Base-by-base conservation (phyloP, 2,329 filamentous ascomycete species). In the Magnaporthiopsis poae region DNA sequence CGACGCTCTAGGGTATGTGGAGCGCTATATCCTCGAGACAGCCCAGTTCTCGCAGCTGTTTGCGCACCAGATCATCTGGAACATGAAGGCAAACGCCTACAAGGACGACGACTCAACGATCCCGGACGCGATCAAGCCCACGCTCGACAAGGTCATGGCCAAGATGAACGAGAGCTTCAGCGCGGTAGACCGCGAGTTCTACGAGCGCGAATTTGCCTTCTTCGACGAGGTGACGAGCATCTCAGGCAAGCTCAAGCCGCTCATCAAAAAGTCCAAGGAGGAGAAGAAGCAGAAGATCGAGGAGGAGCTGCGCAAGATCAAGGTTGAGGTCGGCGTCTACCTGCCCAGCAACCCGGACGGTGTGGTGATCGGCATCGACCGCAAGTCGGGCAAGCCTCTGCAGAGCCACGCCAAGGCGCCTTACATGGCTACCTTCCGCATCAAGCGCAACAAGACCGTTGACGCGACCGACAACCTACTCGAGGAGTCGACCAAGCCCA, bases 251-350 rank as follows among this genome's bases (percentile, higher is more conserved):
- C 84, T 99, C 63, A 93, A 95, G 73, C 95, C 96, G 1, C 90
- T 90, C 73, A 96, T 99, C 75, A 96, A 96, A 77, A 86, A 86
- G 68, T 88, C 90, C 60, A 99, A 99, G 77, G 90, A 92, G 1
- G 94, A 97, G 78, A 99, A 99, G 84, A 98, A 97, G 77, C 90
- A 95, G 74, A 99, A 98, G 80, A 99, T 99, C 69, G 95, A 98
- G 74, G 96, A 99, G 78, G 95, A 99, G 75, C 82, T 99, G 61
- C 91, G 95, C 70, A 96, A 96, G 77, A 98, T 99, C 77, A 90
- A 96, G 75, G 91, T 99, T 2, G 94, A 98, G 72, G 90, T 98
- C 60, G 95, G 95, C 21, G 96, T 99, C 8, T 99, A 99, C 76
- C 84, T 99, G 21, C 95, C 95, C 1, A 95, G 91, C 77, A 99